phyloP scores from a whole-genome alignment of 2,329 filamentous ascomycete genomes.

The Aureobasidium sp. region DNA sequence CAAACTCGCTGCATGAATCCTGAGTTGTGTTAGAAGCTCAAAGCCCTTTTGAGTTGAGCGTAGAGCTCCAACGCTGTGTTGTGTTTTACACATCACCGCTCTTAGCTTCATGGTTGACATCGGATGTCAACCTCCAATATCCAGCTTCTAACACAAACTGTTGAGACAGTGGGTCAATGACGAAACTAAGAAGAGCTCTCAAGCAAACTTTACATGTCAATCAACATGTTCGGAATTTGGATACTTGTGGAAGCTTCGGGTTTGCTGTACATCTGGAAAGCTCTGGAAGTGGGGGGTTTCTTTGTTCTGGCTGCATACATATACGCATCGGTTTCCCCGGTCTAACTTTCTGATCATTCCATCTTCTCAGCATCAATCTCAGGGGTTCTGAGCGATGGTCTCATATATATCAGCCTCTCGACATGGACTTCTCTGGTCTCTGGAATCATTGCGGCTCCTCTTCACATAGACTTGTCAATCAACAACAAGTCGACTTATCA shows the following conservation, averaged over 20 bases:
- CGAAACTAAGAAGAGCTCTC: neutral
- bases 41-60: no score
- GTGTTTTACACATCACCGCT: no score
- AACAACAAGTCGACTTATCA: no score
- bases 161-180: neutral
- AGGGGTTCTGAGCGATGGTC: no score
- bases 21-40: no score
- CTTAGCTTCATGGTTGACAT: no score
- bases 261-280: neutral
- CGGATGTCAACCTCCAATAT: no score
- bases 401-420: neutral
- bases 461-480: no score
- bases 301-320: neutral
- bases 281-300: neutral
- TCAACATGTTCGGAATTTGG: neutral
- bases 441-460: no score
- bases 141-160: neutral
- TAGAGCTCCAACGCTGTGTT: no score
- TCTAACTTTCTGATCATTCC: neutral
- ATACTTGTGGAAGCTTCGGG: neutral
- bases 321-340: neutral
- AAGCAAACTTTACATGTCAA: neutral
- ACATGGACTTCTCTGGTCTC: no score
- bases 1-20: no score
- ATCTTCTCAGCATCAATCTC: neutral